These are phyloP conservation scores for Talinum fruticosum DNA, from an alignment of 148 eudicot species.

Conservation along the genomic window DNA sequence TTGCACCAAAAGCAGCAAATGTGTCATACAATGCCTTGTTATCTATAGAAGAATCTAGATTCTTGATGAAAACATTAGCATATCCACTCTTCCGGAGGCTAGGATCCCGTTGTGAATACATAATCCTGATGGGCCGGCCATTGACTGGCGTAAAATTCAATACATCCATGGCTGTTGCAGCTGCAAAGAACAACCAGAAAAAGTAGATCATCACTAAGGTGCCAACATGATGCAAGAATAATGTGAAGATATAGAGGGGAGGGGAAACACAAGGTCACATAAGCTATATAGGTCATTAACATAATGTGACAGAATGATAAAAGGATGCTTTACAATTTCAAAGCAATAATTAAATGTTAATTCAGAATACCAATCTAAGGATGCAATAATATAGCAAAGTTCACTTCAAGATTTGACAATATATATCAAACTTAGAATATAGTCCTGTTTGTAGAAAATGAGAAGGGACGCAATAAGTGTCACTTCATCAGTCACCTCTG, in stretches of 20 bases:
- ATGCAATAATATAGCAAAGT: neutral
- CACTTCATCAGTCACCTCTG: neutral
- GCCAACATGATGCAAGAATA: neutral
- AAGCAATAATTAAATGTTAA: neutral
- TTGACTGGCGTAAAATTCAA: conserved; percentile 53
- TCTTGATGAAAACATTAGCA: conserved; percentile 61
- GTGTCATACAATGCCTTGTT: conserved; percentile 51
- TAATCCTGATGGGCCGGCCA: conserved; percentile 61
- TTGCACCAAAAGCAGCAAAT: conserved; percentile 51
- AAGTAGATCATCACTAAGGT: neutral
- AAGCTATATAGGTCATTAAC: no score
- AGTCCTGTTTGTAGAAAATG: neutral
- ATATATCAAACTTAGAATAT: no score
- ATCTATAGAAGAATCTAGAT: conserved; percentile 51
- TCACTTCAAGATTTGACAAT: neutral
- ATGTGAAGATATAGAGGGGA: neutral
- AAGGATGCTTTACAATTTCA: neutral
- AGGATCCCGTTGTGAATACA: conserved; percentile 71
- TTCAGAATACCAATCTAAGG: neutral
- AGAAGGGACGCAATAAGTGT: neutral
- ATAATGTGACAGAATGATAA: neutral
- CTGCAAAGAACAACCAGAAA: conserved; percentile 24
- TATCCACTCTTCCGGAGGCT: conserved; percentile 58
- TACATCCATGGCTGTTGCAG: conserved; percentile 48
- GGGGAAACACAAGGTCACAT: no score